Base-by-base conservation (phyloP, 1,139 yeast species). In the Hyphopichia khmerensis region DNA sequence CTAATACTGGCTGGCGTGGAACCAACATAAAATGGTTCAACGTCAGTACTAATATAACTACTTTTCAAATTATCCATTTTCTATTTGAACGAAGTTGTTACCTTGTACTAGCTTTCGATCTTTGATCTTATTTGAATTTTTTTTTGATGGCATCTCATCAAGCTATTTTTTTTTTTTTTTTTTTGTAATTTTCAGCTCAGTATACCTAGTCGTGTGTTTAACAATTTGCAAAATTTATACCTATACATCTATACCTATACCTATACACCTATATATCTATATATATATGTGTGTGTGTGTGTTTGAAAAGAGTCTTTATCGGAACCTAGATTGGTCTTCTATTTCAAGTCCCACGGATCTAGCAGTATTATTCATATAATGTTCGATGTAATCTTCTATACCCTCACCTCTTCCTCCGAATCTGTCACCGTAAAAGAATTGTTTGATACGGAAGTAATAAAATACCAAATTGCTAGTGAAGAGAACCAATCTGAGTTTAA, bases 1-100 rank as follows among this genome's bases (percentile, higher is more conserved):
- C 88, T 78, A 9, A 87, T 60, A 1, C 89, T 72, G 4, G 91
- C 95, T 31, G 84, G 72, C 6, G 95, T 81, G 9, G 95, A 88
- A 13, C 97, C 96, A 10, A 88, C 79, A 59, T 87, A 93, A 56
- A 90, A 83, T 16, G 99, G 98, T 44, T 68, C 75, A 42, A 72
- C 61, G 44, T 67, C 71, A 35, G 45, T 52, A 47, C 60, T 59
- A 29, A 48, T 50, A 49, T 64, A 73, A 37, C 75, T 69, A 4
- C 69, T 61, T 42, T 62, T 66, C 40, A 67, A 51, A 10, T 45
- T 36, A 38, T 60, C 62, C 69, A 66, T 65, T 26, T 26, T 38
- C 3, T 11, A 11, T 13, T 7, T 5, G 13, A 9, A n/a, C n/a
- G n/a, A n/a, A n/a, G n/a, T n/a, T n/a, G n/a, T n/a, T n/a, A n/a